These are phyloP conservation scores for Pythium phragmiticola DNA, from an alignment of 352 stramenopile species.

Conservation along the genomic window DNA sequence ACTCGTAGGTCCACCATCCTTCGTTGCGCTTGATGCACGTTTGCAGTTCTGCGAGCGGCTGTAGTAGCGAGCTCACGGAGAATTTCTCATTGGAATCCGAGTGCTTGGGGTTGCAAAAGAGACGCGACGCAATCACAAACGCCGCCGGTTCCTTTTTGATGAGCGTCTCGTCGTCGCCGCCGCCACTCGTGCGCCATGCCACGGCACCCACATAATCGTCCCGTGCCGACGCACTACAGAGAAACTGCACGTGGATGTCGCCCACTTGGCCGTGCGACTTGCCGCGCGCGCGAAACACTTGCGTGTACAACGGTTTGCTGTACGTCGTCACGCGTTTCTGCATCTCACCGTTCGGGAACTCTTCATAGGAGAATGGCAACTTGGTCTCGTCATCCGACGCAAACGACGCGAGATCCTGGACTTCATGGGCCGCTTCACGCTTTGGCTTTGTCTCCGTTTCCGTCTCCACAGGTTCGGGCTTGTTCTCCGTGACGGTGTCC, in stretches of 20 bases:
- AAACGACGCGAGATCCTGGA: constrained; percentile 19
- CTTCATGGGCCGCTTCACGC: constrained; percentile 4
- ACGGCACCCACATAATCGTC: constrained; percentile 51
- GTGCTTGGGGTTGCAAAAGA: constrained; percentile 67
- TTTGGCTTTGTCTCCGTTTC: neutral
- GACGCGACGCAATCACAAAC: constrained; percentile 62
- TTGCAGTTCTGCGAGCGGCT: constrained; percentile 41
- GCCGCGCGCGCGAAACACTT: constrained; percentile 33
- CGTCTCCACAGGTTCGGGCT: neutral
- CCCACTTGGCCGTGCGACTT: constrained; percentile 15
- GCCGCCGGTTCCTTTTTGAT: constrained; percentile 17
- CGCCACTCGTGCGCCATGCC: constrained; percentile 30
- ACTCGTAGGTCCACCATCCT: constrained; percentile 85
- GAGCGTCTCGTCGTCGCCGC: neutral
- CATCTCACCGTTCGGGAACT: constrained; percentile 47
- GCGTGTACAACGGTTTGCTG: constrained; percentile 62
- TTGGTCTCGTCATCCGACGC: constrained; percentile 31
- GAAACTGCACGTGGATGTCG: constrained; percentile 63
- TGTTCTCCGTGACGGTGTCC: too few relatives aligned
- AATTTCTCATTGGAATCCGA: constrained; percentile 48
- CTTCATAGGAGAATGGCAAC: constrained; percentile 34
- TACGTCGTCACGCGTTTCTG: constrained; percentile 41
- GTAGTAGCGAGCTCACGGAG: constrained; percentile 51
- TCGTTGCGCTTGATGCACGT: constrained; percentile 80
- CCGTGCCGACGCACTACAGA: constrained; percentile 47